Evolutionary conservation across 441 rosid genomes (phyloP).

Genomic region (Hura crepitans): DNA sequence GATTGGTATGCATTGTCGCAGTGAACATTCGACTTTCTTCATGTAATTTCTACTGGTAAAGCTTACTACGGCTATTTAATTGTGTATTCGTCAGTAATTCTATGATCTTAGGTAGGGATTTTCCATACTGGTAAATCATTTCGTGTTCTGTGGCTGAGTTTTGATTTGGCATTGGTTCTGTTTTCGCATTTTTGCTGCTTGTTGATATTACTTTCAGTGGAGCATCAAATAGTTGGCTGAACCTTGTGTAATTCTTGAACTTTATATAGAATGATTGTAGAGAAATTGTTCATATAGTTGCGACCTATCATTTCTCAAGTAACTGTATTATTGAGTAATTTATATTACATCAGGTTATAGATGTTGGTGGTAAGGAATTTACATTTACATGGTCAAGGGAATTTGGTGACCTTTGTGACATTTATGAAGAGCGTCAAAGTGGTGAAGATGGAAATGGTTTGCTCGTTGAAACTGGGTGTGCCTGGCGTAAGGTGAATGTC

Average conservation of each 20-base stretch:
- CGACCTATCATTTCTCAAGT: conserved; percentile 13
- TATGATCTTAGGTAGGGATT: conserved; percentile 4
- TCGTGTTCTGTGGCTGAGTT: background rate
- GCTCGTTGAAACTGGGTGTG: conserved; percentile 91
- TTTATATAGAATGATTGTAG: background rate
- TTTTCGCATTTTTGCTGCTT: background rate
- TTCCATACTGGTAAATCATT: background rate
- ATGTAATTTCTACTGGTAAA: background rate
- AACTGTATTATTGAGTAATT: conserved; percentile 21
- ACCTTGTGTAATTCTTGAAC: conserved; percentile 1
- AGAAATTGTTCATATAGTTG: background rate
- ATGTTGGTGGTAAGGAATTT: conserved; percentile 92
- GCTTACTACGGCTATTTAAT: background rate
- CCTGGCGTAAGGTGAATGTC: conserved; percentile 90
- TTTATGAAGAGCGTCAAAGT: conserved; percentile 77
- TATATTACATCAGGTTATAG: conserved; percentile 58
- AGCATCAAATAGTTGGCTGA: background rate
- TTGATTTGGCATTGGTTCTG: background rate
- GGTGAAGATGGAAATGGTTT: conserved; percentile 83
- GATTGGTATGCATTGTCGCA: background rate
- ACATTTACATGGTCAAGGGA: conserved; percentile 93
- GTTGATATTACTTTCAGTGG: background rate
- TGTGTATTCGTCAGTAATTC: background rate
- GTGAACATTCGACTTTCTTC: background rate
- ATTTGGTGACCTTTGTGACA: conserved; percentile 79